Conservation (phyloP, 164 flowering plant genomes). For the Annona squamosa region DNA sequence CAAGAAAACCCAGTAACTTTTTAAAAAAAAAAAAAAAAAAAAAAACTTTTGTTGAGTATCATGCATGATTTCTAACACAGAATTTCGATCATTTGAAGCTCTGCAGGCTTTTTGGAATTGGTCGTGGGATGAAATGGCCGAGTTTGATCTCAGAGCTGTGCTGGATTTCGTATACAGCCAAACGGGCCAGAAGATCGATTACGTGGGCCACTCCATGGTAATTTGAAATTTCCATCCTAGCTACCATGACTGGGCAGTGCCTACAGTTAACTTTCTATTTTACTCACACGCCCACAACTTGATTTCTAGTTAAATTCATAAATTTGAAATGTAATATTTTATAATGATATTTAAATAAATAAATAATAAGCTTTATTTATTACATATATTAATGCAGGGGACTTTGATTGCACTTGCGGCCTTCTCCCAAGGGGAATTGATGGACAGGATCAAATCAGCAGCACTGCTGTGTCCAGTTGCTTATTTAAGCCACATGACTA, state of each 20-base stretch:
- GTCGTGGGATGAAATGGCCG: constrained; percentile 76
- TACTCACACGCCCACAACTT: too few relatives aligned
- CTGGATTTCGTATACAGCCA: constrained; percentile 35
- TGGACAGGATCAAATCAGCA: constrained; percentile 61
- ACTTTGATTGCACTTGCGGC: constrained; percentile 74
- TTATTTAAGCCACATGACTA: constrained; percentile 79
- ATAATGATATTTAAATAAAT: too few relatives aligned
- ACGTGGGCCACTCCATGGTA: constrained; percentile 68
- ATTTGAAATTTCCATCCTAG: background rate
- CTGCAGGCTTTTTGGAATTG: constrained; percentile 65
- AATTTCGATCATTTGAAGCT: background rate
- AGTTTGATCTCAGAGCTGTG: constrained; percentile 49
- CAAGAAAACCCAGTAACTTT: background rate
- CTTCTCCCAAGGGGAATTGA: constrained; percentile 53
- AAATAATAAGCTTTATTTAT: too few relatives aligned
- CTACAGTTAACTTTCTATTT: too few relatives aligned
- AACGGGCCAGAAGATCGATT: constrained; percentile 54
- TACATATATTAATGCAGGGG: constrained; percentile 36
- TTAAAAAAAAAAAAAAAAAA: too few relatives aligned
- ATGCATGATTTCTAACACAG: background rate
- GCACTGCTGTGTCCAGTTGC: constrained; percentile 79
- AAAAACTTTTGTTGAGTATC: background rate
- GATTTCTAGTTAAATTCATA: too few relatives aligned
- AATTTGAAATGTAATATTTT: too few relatives aligned
- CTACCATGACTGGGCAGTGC: background rate